Base-by-base conservation (phyloP, 2,329 filamentous ascomycete species). In the Fusarium hostae region DNA sequence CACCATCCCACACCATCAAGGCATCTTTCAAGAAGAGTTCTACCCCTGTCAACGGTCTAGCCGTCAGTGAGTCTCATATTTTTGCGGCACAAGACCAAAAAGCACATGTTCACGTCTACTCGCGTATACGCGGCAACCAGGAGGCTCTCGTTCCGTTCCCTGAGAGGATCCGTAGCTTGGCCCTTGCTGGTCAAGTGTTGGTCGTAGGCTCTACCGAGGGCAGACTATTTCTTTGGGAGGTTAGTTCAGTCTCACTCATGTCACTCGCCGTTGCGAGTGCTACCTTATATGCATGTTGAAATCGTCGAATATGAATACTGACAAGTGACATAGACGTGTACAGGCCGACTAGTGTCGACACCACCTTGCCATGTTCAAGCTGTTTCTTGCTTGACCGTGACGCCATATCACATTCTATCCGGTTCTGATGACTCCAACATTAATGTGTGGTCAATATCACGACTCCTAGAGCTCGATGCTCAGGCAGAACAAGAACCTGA, bases 61-160 rank as follows among this genome's bases (percentile, higher is more conserved):
- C 94, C 34, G 87, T 95, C 75, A 97, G 88, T 81, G 86, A 89
- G 47, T 91, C 91, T 24, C 96, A 99, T 79, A 87, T 98, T 50
- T 99, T 97, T 79, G 92, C 95, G 7, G 95, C 94, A 7, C 96
- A 99, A 80, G 88, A 92, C 54, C 94, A 95, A 72, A 98, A 97
- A 81, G 94, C 94, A 0, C 93, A 97, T 44, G 88, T 99, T 3
- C 94, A 98, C 82, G 94, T 99, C 60, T 99, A 98, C 82, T 95
- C 89, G 63, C 88, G 94, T 60, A 87, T 90, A 64, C 92, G 93
- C 70, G 93, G 93, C 32, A 96, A 93, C 75, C 94, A 98, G 79
- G 95, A 98, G 82, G 92, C 94, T 10, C 88, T 94, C 22, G 90
- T 98, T 24, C 92, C 95, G 1, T 97, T 99, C 76, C 91, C 92